Evolutionary conservation across 2,329 filamentous ascomycete species (phyloP).

Genomic region (Scytalidium lignicola): DNA sequence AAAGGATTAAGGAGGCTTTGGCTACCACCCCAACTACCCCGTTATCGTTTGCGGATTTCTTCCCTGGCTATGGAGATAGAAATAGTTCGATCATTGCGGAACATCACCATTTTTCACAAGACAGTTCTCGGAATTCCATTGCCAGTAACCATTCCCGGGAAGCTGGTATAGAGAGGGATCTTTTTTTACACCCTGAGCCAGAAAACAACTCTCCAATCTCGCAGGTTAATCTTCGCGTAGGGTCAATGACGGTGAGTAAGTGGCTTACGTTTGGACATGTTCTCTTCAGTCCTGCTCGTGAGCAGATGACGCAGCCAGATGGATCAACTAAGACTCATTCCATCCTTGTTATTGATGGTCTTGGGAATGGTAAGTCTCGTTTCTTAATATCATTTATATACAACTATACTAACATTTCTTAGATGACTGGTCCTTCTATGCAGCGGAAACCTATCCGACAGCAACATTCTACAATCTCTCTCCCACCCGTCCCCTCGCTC

Average conservation of each 20-base stretch:
- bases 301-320: constrained; percentile 56
- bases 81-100: constrained; percentile 21
- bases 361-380: constrained; percentile 58
- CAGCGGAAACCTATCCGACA: constrained; percentile 70
- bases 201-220: constrained; percentile 58
- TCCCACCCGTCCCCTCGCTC: constrained; percentile 42
- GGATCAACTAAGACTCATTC: constrained; percentile 49
- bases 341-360: constrained; percentile 73
- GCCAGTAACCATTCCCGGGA: constrained; percentile 11
- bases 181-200: constrained; percentile 12
- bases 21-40: constrained; percentile 37
- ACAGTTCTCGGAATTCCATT: constrained; percentile 14
- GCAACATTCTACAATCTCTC: constrained; percentile 75
- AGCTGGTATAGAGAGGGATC: constrained; percentile 11
- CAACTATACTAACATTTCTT: constrained; percentile 10
- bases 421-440: constrained; percentile 83
- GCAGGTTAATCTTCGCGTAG: constrained; percentile 71
- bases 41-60: constrained; percentile 38
- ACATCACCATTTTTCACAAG: constrained; percentile 9
- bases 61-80: constrained; percentile 35
- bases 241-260: constrained; percentile 80
- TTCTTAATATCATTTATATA: background rate
- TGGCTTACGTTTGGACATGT: constrained; percentile 84
- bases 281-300: constrained; percentile 73
- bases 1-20: constrained; percentile 46